Percentiles rank a stretch among this genome's conserved stretches.
Conservation (phyloP, 2,329 filamentous ascomycete genomes). For the Sarocladiaceae sp. region DNA sequence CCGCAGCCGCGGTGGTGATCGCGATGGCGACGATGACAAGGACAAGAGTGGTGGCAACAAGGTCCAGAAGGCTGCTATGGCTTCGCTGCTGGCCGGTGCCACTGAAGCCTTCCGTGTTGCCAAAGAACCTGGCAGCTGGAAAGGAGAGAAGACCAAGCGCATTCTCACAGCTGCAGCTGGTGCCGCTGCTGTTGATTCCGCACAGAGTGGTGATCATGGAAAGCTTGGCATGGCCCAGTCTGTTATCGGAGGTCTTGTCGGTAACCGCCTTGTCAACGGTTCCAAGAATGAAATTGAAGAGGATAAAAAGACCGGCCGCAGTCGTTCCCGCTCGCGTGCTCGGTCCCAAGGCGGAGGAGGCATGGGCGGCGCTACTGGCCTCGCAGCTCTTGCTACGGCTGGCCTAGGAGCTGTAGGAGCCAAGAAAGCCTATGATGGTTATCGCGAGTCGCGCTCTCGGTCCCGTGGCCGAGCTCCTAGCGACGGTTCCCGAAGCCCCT, state of each 20-base stretch:
- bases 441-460: slow-evolving; percentile 40
- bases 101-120: slow-evolving; percentile 88
- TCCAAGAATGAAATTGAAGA: slow-evolving; percentile 62
- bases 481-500: slow-evolving; percentile 37
- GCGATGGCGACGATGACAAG: slow-evolving; percentile 15
- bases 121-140: slow-evolving; percentile 86
- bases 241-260: slow-evolving; percentile 81
- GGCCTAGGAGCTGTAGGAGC: slow-evolving; percentile 57
- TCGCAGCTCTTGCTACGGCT: slow-evolving; percentile 61
- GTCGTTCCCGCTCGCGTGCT: slow-evolving; percentile 64
- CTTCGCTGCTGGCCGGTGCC: slow-evolving; percentile 83
- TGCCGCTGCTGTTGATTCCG: slow-evolving; percentile 81
- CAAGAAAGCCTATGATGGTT: slow-evolving; percentile 52
- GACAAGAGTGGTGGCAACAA: slow-evolving; percentile 49
- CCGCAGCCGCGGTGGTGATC: slow-evolving; percentile 42
- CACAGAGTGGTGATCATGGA: slow-evolving; percentile 68
- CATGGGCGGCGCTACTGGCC: slow-evolving; percentile 42
- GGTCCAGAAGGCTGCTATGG: slow-evolving; percentile 83
- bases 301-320: slow-evolving; percentile 56
- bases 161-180: slow-evolving; percentile 82
- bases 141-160: slow-evolving; percentile 86
- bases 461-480: slow-evolving; percentile 46
- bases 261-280: slow-evolving; percentile 82
- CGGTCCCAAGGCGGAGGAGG: slow-evolving; percentile 42
- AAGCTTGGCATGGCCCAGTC: slow-evolving; percentile 83